A percentile compares a stretch with the other conserved stretches of the same genome.
Conservation (phyloP, 345 rosid species). For the Theobroma cacao region DNA sequence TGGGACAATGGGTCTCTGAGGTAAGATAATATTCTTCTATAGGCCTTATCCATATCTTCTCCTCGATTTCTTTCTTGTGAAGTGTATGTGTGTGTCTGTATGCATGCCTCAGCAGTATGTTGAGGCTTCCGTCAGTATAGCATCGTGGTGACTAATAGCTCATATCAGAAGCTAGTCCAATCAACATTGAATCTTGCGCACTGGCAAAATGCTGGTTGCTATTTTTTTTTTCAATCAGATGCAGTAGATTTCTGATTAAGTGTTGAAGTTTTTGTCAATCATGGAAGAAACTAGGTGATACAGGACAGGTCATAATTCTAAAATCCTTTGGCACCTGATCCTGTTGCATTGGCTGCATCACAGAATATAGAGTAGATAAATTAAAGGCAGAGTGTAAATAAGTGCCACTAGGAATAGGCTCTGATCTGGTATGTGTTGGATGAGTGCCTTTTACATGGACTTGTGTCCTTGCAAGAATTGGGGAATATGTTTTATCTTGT, state of each 20-base stretch:
- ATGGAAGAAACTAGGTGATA: not conserved
- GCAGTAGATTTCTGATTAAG: not conserved
- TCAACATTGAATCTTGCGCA: not conserved
- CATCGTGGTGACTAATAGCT: not conserved
- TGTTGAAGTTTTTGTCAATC: not conserved
- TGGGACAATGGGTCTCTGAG: conserved; percentile 99
- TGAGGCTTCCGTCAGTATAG: conserved; percentile 2
- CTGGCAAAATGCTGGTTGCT: not conserved
- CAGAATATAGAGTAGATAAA: not conserved
- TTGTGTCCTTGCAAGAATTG: not conserved
- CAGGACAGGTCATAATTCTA: not conserved
- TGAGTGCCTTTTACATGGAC: not conserved
- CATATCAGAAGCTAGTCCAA: not conserved
- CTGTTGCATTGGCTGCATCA: not conserved
- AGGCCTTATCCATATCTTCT: not conserved
- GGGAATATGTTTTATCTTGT: not conserved
- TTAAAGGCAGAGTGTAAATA: not conserved
- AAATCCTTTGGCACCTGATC: not conserved
- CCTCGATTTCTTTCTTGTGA: not conserved
- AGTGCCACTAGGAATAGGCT: conserved; percentile 1
- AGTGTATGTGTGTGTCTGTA: not conserved
- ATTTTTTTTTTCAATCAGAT: not conserved
- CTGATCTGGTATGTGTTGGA: not conserved
- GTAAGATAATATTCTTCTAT: conserved; percentile 32
- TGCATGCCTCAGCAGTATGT: not conserved